phyloP scores from a whole-genome alignment of 2,329 filamentous ascomycete species.

The Diaporthe humulicola region DNA sequence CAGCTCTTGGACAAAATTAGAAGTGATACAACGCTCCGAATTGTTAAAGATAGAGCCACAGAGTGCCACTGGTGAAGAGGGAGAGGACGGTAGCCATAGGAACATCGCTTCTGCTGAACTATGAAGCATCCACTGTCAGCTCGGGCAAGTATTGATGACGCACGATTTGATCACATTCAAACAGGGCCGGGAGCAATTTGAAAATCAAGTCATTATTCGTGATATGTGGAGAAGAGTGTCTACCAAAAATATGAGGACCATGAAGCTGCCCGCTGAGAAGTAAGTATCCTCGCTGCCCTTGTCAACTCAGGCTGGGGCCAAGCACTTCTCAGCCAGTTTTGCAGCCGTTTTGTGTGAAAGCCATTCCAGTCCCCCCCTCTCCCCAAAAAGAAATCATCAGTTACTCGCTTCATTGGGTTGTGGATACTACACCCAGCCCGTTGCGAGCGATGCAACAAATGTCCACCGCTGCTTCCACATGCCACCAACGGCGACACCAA shows the following conservation, averaged over 20 bases:
- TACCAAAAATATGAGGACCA: background rate
- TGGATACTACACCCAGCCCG: background rate
- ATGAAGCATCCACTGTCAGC: no score
- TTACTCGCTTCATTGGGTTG: background rate
- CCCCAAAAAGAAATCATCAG: background rate
- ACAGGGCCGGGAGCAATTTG: background rate
- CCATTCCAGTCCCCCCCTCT: no score
- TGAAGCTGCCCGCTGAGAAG: no score
- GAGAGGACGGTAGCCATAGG: no score
- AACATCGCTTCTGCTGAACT: no score
- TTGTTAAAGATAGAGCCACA: no score
- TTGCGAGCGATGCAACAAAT: background rate
- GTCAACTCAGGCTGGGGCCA: background rate
- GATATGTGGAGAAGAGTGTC: background rate
- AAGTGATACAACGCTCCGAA: no score
- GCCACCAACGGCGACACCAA: background rate
- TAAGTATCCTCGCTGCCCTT: background rate
- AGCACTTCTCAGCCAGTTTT: background rate
- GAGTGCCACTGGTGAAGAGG: no score
- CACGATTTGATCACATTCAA: background rate
- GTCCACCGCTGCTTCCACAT: background rate
- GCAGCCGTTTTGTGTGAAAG: background rate
- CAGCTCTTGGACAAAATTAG: no score
- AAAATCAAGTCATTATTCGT: no score
- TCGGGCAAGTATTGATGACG: no score